Conservation (phyloP, 2,329 filamentous ascomycete species). For the Fusarium beomiforme region DNA sequence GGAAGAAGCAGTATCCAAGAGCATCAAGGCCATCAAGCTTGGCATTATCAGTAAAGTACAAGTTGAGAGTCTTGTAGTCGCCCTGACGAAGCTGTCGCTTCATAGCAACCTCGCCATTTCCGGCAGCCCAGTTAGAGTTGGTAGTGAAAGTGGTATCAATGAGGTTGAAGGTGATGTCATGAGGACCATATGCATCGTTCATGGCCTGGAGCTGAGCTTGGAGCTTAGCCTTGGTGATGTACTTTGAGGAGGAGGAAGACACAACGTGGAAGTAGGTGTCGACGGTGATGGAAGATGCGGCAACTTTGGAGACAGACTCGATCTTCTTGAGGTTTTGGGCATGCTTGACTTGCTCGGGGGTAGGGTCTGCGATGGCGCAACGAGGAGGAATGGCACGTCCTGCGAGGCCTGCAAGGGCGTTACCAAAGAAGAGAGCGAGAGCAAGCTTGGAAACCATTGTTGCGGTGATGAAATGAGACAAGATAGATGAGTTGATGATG, state of each 20-base stretch:
- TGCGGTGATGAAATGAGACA: neutral
- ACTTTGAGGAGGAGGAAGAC: conserved; percentile 34
- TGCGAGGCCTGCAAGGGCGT: conserved; percentile 7
- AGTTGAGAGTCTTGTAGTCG: conserved; percentile 52
- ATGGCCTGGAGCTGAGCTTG: conserved; percentile 55
- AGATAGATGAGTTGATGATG: neutral
- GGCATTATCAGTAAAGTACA: conserved; percentile 46
- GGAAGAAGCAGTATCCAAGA: conserved; percentile 59
- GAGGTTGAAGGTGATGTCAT: conserved; percentile 57
- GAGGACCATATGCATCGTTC: conserved; percentile 55
- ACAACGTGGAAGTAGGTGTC: conserved; percentile 43
- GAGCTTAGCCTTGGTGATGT: conserved; percentile 29
- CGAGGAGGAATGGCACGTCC: conserved; percentile 12
- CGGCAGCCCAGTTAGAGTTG: conserved; percentile 58
- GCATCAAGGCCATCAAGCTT: conserved; percentile 25
- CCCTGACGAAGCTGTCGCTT: conserved; percentile 58
- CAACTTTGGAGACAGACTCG: conserved; percentile 3
- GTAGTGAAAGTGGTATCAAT: conserved; percentile 56
- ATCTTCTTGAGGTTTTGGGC: conserved; percentile 16
- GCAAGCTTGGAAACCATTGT: conserved; percentile 29
- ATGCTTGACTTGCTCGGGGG: conserved; percentile 12
- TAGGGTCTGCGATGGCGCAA: conserved; percentile 22
- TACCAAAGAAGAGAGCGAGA: conserved; percentile 17
- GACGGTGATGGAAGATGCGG: conserved; percentile 16
- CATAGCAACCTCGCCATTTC: conserved; percentile 54